Base-by-base conservation (phyloP, 768 basidiomycete species). In the Lentinula detonsa region DNA sequence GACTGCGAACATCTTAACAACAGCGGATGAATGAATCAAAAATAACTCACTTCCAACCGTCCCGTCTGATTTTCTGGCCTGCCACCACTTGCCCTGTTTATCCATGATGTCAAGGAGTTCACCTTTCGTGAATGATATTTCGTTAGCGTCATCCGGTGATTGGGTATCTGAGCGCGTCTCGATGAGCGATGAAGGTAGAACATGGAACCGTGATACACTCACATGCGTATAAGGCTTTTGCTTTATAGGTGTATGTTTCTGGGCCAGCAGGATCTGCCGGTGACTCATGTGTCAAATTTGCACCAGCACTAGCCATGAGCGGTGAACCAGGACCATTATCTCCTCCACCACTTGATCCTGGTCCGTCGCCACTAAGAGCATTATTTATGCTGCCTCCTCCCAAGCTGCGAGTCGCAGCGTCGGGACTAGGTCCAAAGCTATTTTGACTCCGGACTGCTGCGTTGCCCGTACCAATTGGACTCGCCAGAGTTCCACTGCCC, bases 11-110 rank as follows among this genome's bases (percentile, higher is more conserved):
- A 21, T 5, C 39, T n/a, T 11, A 31, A 61, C 57, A 59, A 28
- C 55, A 62, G 48, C 57, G 67, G 45, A 69, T 61, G 35, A 63
- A 54, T 18, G 57, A 33, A 49, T 46, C 45, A n/a, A 40, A 56
- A 57, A 1, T 34, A 4, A 86, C 91, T 75, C 71, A 92, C 91
- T 93, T 78, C 91, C 91, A 65, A 84, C 69, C 48, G 77, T 70
- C 57, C 91, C 93, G 70, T 95, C 93, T 16, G 79, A 66, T 74
- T 90, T 94, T 69, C 76, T 86, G 39, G 91, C 90, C 68, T 92
- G 91, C 93, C 93, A 95, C 93, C 93, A 93, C 70, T 93, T 92
- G 54, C 91, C 91, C 67, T 91, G 85, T 74, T 93, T 94, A 75
- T 98, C 95, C 61, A 95, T 72, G 59, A 98, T 90, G 64, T 97